Conservation (phyloP, 108 stramenopile genomes). For the Pseudonitzschia multiseries region DNA sequence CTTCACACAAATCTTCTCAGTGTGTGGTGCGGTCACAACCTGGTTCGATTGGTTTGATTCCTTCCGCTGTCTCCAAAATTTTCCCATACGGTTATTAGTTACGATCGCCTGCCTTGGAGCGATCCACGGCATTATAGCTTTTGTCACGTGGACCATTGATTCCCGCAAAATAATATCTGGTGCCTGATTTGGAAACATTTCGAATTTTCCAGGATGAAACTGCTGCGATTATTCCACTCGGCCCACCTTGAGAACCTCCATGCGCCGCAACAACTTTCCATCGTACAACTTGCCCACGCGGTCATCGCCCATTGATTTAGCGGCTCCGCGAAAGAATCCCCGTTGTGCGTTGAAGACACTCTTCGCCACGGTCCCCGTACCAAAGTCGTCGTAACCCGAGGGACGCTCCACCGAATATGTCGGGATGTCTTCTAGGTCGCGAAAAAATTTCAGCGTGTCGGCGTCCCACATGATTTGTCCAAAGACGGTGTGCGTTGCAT, state of each 20-base stretch:
- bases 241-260: constrained; percentile 80
- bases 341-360: constrained; percentile 76
- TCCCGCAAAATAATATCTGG: too few species aligned
- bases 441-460: constrained; percentile 49
- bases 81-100: too few species aligned
- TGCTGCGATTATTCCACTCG: constrained; percentile 8
- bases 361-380: constrained; percentile 41
- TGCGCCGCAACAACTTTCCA: constrained; percentile 77
- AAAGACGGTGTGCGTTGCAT: constrained; percentile 77
- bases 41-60: too few species aligned
- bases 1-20: too few species aligned
- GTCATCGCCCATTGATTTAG: constrained; percentile 79
- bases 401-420: constrained; percentile 57
- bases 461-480: constrained; percentile 66
- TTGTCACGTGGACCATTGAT: too few species aligned
- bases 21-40: too few species aligned
- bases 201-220: too few species aligned
- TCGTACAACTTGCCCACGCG: constrained; percentile 72
- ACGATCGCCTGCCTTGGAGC: too few species aligned
- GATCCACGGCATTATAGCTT: too few species aligned
- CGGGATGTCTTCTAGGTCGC: constrained; percentile 59
- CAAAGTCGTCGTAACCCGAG: constrained; percentile 20
- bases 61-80: too few species aligned
- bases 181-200: too few species aligned
- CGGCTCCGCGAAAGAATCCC: constrained; percentile 75